These are phyloP conservation scores for Styphnolobium japonicum DNA, from an alignment of 306 rosid genomes.

Conservation along the genomic window DNA sequence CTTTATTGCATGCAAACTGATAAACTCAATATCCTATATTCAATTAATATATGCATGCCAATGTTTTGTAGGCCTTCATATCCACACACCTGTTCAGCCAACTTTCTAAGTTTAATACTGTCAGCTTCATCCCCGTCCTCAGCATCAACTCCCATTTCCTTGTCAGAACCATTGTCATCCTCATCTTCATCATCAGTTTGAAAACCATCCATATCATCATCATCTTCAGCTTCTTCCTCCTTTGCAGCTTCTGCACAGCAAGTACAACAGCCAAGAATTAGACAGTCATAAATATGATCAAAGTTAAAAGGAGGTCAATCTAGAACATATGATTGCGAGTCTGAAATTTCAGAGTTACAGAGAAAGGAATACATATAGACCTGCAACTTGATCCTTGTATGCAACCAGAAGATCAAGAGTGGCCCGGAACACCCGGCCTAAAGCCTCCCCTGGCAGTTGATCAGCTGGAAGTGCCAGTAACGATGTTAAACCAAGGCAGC, in stretches of 20 bases:
- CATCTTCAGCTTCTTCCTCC: constrained; percentile 81
- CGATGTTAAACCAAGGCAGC: constrained; percentile 94
- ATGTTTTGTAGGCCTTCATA: neutral
- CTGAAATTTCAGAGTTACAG: neutral
- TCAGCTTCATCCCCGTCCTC: constrained; percentile 93
- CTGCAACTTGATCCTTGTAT: constrained; percentile 96
- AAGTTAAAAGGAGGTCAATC: neutral
- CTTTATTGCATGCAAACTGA: neutral
- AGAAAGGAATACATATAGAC: constrained; percentile 33
- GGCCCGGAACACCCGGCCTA: constrained; percentile 85
- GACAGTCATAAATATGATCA: neutral
- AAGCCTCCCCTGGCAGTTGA: constrained; percentile 76
- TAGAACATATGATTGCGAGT: neutral
- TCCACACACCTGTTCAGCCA: constrained; percentile 76
- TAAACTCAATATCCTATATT: neutral
- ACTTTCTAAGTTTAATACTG: constrained; percentile 60
- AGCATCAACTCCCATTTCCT: constrained; percentile 85
- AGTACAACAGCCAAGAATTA: neutral
- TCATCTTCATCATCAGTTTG: constrained; percentile 84
- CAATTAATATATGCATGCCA: neutral
- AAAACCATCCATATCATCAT: constrained; percentile 89
- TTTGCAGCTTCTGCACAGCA: constrained; percentile 71
- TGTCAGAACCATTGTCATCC: constrained; percentile 75
- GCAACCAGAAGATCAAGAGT: constrained; percentile 88
- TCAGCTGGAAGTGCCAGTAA: constrained; percentile 70